Evolutionary conservation across 2,329 filamentous ascomycete genomes (phyloP), one percentile per base, ranked within the genome.

Genomic region (Diaporthe aspalathi): DNA sequence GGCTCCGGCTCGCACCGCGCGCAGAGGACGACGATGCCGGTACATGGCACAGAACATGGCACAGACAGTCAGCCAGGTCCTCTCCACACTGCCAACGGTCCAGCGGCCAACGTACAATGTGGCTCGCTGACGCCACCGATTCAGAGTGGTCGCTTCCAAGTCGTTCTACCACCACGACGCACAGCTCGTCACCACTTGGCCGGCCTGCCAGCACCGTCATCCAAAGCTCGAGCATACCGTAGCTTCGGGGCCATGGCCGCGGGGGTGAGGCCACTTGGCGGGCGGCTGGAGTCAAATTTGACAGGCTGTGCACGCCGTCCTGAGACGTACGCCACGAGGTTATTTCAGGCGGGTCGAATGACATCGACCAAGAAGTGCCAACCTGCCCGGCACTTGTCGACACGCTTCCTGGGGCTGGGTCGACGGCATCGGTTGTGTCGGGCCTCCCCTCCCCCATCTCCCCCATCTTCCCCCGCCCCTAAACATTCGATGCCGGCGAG

Each of bases 111-210:
- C n/a, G n/a, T n/a, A n/a, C 66, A 68, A 68, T 68, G 66, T 68
- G 66, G 66, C 74, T 62, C 74, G 66, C 70, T 32, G 70, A 65
- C 65, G 56, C 65, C 69, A 65, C 47, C 35, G 27, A 47, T 27
- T 24, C 52, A 16, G 14, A 50, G 27, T 32, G 66, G 52, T n/a
- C 52, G 29, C 12, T 24, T 24, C 20, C 40, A n/a, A 47, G 27
- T 47, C 27, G 27, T 29, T 20, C 56, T 47, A n/a, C 24, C 27
- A 35, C 20, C 32, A 27, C 49, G 38, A 38, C 20, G 53, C 53
- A 56, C 53, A 56, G 43, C 43, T 38, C n/a, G 29, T 65, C 43
- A 65, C 45, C 45, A 49, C n/a, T n/a, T 49, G 35, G 52, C 29
- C 38, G 38, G 11, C 22, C 40, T 14, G 29, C 50, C 65, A 54